Evolutionary conservation across 139 green algal genomes (phyloP).

Genomic region (Edaphochlamys debaryana): DNA sequence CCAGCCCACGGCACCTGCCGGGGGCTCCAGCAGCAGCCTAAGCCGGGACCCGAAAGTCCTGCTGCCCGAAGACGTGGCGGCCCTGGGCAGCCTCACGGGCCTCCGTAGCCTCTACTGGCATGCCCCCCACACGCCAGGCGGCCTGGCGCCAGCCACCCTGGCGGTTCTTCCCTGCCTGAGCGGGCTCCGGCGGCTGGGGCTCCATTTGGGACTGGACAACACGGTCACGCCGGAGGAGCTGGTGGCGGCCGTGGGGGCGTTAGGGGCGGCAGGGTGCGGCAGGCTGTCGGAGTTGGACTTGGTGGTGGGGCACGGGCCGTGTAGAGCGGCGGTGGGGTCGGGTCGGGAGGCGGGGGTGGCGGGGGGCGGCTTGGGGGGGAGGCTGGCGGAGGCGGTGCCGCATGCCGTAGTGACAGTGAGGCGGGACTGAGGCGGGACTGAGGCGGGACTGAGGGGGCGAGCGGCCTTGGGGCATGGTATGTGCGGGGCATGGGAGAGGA

Average conservation of each 20-base stretch:
- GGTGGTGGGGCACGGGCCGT: slow-evolving; percentile 1
- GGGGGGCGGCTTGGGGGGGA: background rate
- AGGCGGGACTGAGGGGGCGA: no score
- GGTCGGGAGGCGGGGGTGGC: background rate
- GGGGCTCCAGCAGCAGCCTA: background rate
- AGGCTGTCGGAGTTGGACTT: slow-evolving; percentile 1
- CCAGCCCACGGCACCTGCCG: background rate
- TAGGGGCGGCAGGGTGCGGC: no score
- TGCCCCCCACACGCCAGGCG: background rate
- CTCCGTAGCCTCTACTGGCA: slow-evolving; percentile 6
- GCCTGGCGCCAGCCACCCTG: background rate
- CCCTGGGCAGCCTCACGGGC: background rate
- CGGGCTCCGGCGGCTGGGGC: background rate
- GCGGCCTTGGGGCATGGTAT: no score
- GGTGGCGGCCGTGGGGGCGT: background rate
- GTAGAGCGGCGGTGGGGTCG: background rate
- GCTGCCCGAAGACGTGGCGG: background rate
- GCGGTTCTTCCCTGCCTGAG: background rate
- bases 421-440: background rate
- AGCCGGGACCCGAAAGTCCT: background rate
- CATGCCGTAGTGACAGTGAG: background rate
- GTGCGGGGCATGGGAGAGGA: no score
- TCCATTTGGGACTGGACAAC: slow-evolving; percentile 10
- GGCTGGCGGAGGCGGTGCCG: background rate
- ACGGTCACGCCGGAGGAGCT: background rate